phyloP scores from a whole-genome alignment of 2,329 filamentous ascomycete species.

The Arachnopeziza araneosa region DNA sequence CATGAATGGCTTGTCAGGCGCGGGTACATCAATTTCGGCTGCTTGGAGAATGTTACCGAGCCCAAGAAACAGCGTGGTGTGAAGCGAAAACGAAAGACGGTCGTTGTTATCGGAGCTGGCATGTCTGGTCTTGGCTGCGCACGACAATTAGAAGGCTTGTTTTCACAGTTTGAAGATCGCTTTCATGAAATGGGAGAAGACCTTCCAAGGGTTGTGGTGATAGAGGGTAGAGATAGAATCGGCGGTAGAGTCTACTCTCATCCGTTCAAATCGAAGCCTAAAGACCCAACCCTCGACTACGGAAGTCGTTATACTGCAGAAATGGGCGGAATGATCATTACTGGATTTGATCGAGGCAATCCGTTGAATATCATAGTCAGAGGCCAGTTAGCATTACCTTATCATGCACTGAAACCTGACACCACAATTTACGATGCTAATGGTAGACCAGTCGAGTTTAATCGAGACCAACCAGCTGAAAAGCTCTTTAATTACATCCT shows the following conservation, averaged over 20 bases:
- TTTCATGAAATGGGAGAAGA: slow-evolving; percentile 61
- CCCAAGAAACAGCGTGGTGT: slow-evolving; percentile 31
- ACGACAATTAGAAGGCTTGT: slow-evolving; percentile 81
- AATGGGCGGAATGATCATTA: slow-evolving; percentile 97
- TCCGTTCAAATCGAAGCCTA: slow-evolving; percentile 54
- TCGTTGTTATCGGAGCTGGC: slow-evolving; percentile 88
- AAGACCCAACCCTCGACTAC: slow-evolving; percentile 46
- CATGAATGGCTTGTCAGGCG: slow-evolving; percentile 88
- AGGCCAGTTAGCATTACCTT: slow-evolving; percentile 81
- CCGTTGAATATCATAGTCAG: slow-evolving; percentile 87
- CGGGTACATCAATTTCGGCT: slow-evolving; percentile 96
- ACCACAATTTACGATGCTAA: slow-evolving; percentile 87
- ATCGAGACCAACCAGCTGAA: slow-evolving; percentile 77
- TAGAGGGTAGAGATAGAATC: slow-evolving; percentile 83
- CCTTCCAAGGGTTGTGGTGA: slow-evolving; percentile 67
- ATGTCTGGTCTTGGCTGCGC: slow-evolving; percentile 90
- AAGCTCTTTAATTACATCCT: slow-evolving; percentile 92
- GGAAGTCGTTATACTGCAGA: slow-evolving; percentile 74
- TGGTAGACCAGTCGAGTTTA: slow-evolving; percentile 70
- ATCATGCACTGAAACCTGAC: slow-evolving; percentile 72
- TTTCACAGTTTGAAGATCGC: slow-evolving; percentile 68
- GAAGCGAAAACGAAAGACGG: slow-evolving; percentile 57
- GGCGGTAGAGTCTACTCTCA: slow-evolving; percentile 92
- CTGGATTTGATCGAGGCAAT: slow-evolving; percentile 92
- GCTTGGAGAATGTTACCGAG: slow-evolving; percentile 52